phyloP scores from a whole-genome alignment of 2,329 filamentous ascomycete species.

The Cryphonectria parasitica region DNA sequence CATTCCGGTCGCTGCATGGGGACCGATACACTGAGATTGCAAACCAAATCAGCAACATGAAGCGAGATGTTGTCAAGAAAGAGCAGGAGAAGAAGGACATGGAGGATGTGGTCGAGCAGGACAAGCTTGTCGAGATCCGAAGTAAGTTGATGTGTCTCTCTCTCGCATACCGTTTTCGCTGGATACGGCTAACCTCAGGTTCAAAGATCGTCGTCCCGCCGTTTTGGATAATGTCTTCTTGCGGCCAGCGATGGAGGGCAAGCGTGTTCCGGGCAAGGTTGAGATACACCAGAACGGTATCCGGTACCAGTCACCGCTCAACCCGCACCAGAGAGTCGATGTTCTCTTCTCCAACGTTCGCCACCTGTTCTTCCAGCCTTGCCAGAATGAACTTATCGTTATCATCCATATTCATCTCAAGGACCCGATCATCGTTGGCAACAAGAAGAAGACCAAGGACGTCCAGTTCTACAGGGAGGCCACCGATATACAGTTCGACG shows the following conservation, averaged over 20 bases:
- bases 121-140: constrained; percentile 93
- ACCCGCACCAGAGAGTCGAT: constrained; percentile 83
- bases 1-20: constrained; percentile 89
- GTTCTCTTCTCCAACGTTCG: constrained; percentile 98
- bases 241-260: constrained; percentile 92
- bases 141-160: constrained; percentile 58
- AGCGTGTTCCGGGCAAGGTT: constrained; percentile 92
- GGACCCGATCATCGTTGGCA: constrained; percentile 96
- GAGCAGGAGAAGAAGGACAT: constrained; percentile 99
- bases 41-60: constrained; percentile 92
- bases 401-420: constrained; percentile 98
- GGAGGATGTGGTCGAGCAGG: constrained; percentile 98
- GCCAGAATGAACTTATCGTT: constrained; percentile 93
- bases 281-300: constrained; percentile 99
- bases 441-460: constrained; percentile 97
- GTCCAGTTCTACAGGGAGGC: constrained; percentile 98
- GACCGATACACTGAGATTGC: constrained; percentile 89
- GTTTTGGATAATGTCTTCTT: constrained; percentile 95
- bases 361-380: constrained; percentile 98
- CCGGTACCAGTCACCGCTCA: constrained; percentile 82
- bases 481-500: constrained; percentile 97
- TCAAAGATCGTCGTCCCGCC: constrained; percentile 83
- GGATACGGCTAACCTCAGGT: constrained; percentile 43
- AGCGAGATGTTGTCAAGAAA: constrained; percentile 87
- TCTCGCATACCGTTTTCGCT: neutral